These are phyloP conservation scores for Lichtheimia hyalospora DNA, from an alignment of 371 early-diverging fungal genomes.

Conservation along the genomic window DNA sequence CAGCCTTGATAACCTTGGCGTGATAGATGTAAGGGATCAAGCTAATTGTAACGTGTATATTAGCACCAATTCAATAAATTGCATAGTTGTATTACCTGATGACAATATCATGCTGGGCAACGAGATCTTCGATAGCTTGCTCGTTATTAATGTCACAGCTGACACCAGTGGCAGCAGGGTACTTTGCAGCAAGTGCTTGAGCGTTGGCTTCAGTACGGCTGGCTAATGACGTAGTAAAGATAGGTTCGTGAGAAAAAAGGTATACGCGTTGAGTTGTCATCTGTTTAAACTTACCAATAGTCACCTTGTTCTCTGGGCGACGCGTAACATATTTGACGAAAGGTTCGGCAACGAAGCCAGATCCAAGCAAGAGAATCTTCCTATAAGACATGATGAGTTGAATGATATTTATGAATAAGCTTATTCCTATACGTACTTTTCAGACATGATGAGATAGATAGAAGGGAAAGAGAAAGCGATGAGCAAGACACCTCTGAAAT, in stretches of 20 bases:
- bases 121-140: constrained; percentile 81
- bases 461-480: constrained; percentile 2
- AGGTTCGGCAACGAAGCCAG: constrained; percentile 97
- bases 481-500: background rate
- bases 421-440: constrained; percentile 12
- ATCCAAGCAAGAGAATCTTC: constrained; percentile 92
- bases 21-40: constrained; percentile 90
- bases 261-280: background rate
- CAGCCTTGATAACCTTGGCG: constrained; percentile 82
- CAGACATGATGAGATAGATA: constrained; percentile 13
- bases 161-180: constrained; percentile 61
- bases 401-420: background rate
- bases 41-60: constrained; percentile 30
- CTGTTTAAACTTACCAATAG: constrained; percentile 60
- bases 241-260: constrained; percentile 4
- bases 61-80: background rate
- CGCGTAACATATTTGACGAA: constrained; percentile 92
- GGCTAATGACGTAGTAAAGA: constrained; percentile 49
- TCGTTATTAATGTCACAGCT: constrained; percentile 81
- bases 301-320: constrained; percentile 78
- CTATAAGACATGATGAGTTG: constrained; percentile 27
- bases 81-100: constrained; percentile 52
- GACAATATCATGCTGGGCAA: constrained; percentile 83
- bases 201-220: constrained; percentile 83
- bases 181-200: constrained; percentile 61